Evolutionary conservation across 805 yeast species (phyloP).

Genomic region (Candida jianshihensis): DNA sequence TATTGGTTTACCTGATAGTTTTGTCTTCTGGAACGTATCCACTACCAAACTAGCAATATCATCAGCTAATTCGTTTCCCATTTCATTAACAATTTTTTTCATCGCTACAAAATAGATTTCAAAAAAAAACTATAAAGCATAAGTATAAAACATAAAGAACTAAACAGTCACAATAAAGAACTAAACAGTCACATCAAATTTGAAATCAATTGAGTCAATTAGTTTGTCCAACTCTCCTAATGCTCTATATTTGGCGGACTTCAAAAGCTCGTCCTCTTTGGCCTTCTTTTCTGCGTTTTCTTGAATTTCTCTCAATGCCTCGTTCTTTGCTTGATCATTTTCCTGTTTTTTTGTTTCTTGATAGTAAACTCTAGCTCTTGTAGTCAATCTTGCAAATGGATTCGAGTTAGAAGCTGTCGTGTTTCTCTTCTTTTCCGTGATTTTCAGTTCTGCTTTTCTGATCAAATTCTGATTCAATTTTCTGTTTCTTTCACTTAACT

Average conservation of each 20-base stretch:
- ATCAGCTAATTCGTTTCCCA: not conserved
- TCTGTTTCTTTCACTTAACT: conserved; percentile 53
- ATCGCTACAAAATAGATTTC: too few species aligned
- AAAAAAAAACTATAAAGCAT: too few species aligned
- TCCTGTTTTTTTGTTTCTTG: conserved; percentile 45
- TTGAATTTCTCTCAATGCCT: conserved; percentile 41
- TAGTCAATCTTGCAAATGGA: conserved; percentile 86
- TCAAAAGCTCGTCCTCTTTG: conserved; percentile 36
- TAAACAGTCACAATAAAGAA: too few species aligned
- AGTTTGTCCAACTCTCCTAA: conserved; percentile 52
- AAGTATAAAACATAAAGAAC: too few species aligned
- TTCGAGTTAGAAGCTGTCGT: conserved; percentile 44
- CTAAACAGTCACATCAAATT: conserved; percentile 30
- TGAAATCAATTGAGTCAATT: conserved; percentile 34
- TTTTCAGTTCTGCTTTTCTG: conserved; percentile 70
- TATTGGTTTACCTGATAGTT: conserved; percentile 49
- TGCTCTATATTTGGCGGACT: conserved; percentile 47
- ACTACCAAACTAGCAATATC: conserved; percentile 3
- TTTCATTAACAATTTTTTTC: too few species aligned
- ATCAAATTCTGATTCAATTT: conserved; percentile 69
- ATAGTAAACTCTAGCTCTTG: conserved; percentile 80
- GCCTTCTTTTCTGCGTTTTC: conserved; percentile 35
- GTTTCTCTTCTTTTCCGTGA: conserved; percentile 47
- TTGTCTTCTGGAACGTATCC: conserved; percentile 8
- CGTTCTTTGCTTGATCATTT: conserved; percentile 50